Conservation (phyloP, 1,284 basidiomycete species). For the Sutorius eximius region DNA sequence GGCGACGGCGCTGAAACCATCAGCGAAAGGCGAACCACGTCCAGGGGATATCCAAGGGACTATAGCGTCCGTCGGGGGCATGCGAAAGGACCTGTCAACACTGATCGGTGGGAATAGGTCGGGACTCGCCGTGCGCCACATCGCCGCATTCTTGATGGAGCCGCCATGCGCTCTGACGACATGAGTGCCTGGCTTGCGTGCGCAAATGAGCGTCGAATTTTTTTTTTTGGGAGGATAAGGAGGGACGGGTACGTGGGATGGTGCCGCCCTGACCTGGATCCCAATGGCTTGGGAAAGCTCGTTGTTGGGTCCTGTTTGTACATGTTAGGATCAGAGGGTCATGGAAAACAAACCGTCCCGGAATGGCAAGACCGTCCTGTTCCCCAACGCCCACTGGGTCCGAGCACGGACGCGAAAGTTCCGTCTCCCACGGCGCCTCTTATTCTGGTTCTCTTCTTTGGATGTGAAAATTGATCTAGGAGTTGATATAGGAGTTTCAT, state of each 20-base stretch:
- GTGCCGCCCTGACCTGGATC: not conserved
- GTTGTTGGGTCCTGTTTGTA: slow-evolving; percentile 24
- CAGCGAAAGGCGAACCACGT: not conserved
- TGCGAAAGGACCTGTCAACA: slow-evolving; percentile 1
- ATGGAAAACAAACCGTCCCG: slow-evolving; percentile 22
- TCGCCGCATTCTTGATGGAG: slow-evolving; percentile 20
- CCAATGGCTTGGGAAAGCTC: not conserved
- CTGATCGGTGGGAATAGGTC: slow-evolving; percentile 8
- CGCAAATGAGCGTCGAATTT: not conserved
- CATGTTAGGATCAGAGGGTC: slow-evolving; percentile 31
- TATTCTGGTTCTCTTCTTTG: not conserved
- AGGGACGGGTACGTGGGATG: not conserved
- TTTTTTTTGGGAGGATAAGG: not conserved
- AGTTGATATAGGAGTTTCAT: not conserved
- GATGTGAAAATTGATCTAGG: not conserved
- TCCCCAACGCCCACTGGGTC: slow-evolving; percentile 8
- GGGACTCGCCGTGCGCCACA: slow-evolving; percentile 21
- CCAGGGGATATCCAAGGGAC: not conserved
- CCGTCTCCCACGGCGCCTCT: not conserved
- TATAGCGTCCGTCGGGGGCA: not conserved
- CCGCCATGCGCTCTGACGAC: slow-evolving; percentile 16
- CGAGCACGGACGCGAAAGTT: not conserved
- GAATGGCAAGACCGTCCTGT: slow-evolving; percentile 10
- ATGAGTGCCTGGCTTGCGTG: slow-evolving; percentile 15
- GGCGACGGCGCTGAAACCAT: too few species aligned